Evolutionary conservation across 768 basidiomycete genomes (phyloP).

Genomic region (Tricholoma bakamatsutake): DNA sequence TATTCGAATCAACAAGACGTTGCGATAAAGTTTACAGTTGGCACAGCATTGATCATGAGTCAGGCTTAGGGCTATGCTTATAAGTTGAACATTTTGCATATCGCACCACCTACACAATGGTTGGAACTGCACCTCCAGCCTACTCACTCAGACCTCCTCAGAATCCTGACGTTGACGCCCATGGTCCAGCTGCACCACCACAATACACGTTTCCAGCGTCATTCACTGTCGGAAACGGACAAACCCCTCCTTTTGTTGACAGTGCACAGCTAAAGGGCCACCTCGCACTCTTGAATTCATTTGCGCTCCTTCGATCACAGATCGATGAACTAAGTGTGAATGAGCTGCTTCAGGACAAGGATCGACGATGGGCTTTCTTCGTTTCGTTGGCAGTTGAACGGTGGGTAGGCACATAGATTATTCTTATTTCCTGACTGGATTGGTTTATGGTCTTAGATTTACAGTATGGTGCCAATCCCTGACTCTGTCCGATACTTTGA

Average conservation of each 20-base stretch:
- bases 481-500: not conserved
- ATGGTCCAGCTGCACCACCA: not conserved
- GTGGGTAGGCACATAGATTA: not conserved
- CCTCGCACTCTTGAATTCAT: conserved; percentile 9
- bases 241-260: conserved; percentile 5
- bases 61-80: too few species aligned
- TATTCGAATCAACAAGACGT: too few species aligned
- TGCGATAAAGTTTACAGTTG: too few species aligned
- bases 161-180: not conserved
- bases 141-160: not conserved
- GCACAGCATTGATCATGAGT: too few species aligned
- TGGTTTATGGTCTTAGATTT: not conserved
- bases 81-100: too few species aligned
- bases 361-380: conserved; percentile 12
- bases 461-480: not conserved
- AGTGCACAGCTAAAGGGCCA: conserved; percentile 9
- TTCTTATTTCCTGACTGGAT: not conserved
- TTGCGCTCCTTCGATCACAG: conserved; percentile 1
- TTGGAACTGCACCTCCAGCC: not conserved
- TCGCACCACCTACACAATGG: not conserved
- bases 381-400: conserved; percentile 11
- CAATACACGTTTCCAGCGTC: conserved; percentile 4
- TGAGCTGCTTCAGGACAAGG: conserved; percentile 1
- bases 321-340: conserved; percentile 4
- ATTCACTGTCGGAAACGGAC: conserved; percentile 1